These are phyloP conservation scores for Vitis cinerea DNA, from an alignment of 164 flowering plant species.

Conservation along the genomic window DNA sequence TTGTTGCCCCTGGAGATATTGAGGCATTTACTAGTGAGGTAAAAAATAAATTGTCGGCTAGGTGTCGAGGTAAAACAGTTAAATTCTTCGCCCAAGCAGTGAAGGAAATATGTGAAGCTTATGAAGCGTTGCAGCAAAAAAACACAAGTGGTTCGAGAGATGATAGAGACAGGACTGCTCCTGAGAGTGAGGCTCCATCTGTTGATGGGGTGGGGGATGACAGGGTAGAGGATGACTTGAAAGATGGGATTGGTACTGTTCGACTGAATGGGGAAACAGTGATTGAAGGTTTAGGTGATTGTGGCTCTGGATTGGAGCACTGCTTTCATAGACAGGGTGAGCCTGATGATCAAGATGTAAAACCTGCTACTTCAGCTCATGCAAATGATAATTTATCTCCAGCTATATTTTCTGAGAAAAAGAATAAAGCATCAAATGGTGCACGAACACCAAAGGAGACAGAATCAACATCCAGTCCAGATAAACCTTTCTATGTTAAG, in stretches of 20 bases:
- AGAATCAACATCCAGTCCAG: conserved; percentile 13
- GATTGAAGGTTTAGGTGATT: conserved; percentile 27
- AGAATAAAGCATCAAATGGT: conserved; percentile 20
- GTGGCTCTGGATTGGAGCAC: conserved; percentile 33
- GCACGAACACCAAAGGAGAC: conserved; percentile 24
- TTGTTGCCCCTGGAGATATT: conserved; percentile 92
- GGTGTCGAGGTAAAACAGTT: conserved; percentile 70
- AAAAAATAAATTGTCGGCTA: conserved; percentile 59
- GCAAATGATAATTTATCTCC: conserved; percentile 20
- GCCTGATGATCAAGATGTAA: conserved; percentile 28
- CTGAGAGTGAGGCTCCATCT: conserved; percentile 24
- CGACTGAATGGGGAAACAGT: conserved; percentile 16
- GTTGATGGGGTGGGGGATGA: conserved; percentile 27
- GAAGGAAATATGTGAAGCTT: conserved; percentile 79
- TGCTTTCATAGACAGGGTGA: conserved; percentile 30
- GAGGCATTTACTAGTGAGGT: conserved; percentile 76
- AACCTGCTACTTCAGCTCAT: conserved; percentile 19
- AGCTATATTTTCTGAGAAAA: conserved; percentile 19
- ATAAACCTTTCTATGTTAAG: conserved; percentile 15
- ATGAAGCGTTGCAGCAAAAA: conserved; percentile 56
- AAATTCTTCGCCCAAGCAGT: conserved; percentile 82
- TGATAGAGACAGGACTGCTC: conserved; percentile 28
- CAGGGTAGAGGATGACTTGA: conserved; percentile 27
- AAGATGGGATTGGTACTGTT: conserved; percentile 25
- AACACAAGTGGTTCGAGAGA: conserved; percentile 30